Evolutionary conservation across 2,329 filamentous ascomycete species (phyloP), one percentile per base, ranked within the genome.

Genomic region (Taxawa tesnikishii): DNA sequence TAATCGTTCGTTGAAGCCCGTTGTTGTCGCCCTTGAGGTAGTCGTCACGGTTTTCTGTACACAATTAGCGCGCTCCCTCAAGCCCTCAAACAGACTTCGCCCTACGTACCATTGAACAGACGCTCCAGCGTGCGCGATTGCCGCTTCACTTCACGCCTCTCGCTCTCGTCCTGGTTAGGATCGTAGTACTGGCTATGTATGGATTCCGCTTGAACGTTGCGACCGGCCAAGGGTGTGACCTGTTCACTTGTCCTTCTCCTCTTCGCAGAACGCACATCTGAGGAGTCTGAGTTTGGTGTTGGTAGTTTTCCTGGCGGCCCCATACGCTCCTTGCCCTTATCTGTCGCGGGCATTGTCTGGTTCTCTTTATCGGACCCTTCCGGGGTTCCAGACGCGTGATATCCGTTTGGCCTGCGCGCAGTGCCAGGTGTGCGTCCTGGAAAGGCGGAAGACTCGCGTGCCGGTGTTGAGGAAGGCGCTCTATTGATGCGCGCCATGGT

Each of bases 121-220:
- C 66, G 60, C 15, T 66, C 63, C n/a, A 92, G 63, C 26, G 77
- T 73, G 40, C 87, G 72, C 37, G 85, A 67, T 7, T 67, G 69
- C 36, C 73, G 73, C 38, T 85, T 79, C 19, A 93, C 60, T 32
- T 65, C 60, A 15, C 87, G 70, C 25, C 84, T 74, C 54, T 85
- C 72, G 26, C 79, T 72, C 9, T 79, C 64, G 35, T 83, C 68
- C 51, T 94, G 88, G 38, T 92, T 77, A 1, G 85, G 87, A 48
- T 94, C 81, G 54, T 87, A 93, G 41, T 59, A 71, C 34, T 58
- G 41, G 16, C 52, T 49, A 6, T 55, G 44, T n/a, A 45, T 45
- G 13, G 44, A 45, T 7, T 49, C 48, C 3, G 48, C 44, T 8
- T 47, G 45, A 2, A 51, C 39, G 1, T 41, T 44, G 12, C 43